A percentile compares a stretch with the other conserved stretches of the same genome.
phyloP scores from a whole-genome alignment of 148 eudicot species.

The Vaccinium vitisidaea region DNA sequence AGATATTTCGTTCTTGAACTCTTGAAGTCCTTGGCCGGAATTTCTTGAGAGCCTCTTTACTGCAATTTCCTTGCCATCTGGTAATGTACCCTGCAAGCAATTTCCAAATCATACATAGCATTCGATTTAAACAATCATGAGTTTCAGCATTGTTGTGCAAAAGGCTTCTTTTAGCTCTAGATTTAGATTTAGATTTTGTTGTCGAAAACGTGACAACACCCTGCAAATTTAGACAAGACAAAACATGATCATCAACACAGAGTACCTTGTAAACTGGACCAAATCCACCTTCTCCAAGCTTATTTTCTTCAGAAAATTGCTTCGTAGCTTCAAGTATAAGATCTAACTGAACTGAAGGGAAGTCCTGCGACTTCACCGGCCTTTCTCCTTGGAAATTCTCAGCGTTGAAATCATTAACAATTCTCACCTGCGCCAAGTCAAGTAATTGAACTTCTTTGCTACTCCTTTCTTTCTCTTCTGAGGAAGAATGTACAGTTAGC shows the following conservation, averaged over 20 bases:
- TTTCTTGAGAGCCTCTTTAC: constrained; percentile 37
- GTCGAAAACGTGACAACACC: not conserved
- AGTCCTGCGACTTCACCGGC: not conserved
- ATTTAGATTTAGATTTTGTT: not conserved
- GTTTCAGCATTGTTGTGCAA: not conserved
- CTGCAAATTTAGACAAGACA: not conserved
- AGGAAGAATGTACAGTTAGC: not conserved
- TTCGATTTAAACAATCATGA: not conserved
- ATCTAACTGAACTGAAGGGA: not conserved
- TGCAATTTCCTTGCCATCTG: constrained; percentile 35
- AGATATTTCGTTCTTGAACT: too few species aligned
- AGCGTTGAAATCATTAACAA: not conserved
- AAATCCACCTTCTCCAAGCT: constrained; percentile 30
- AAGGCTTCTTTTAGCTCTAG: not conserved
- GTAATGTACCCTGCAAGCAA: constrained; percentile 28
- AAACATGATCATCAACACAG: not conserved
- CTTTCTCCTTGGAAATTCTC: not conserved
- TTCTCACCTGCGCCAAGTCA: not conserved
- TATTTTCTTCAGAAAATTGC: constrained; percentile 24
- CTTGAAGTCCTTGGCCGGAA: constrained; percentile 29
- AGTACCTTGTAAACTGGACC: constrained; percentile 28
- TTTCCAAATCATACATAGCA: not conserved
- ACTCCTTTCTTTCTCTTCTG: not conserved
- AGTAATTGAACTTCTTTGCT: not conserved
- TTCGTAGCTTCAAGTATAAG: constrained; percentile 2